A percentile compares a stretch with the other conserved stretches of the same genome.
Evolutionary conservation across 371 early-diverging fungal species (phyloP).

Genomic region (Mortierella sp.): DNA sequence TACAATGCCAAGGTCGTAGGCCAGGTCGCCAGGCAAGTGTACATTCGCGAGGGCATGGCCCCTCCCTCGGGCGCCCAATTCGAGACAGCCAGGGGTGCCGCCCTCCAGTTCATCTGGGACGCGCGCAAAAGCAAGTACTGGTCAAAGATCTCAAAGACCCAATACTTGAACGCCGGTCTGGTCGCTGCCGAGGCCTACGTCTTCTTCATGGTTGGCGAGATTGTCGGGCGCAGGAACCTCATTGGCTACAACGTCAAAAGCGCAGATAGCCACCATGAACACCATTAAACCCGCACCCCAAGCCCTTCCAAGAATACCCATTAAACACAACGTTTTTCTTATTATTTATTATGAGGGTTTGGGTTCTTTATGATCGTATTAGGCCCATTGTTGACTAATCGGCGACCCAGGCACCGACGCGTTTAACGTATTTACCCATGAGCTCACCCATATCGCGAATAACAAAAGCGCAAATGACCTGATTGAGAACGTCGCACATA

Average conservation of each 20-base stretch:
- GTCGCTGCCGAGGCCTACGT: constrained; percentile 76
- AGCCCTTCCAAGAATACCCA: not conserved
- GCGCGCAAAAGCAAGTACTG: constrained; percentile 59
- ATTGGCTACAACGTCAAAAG: constrained; percentile 77
- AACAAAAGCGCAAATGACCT: constrained; percentile 57
- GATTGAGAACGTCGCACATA: constrained; percentile 46
- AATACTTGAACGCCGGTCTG: constrained; percentile 64
- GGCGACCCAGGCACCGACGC: constrained; percentile 47
- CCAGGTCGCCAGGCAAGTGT: constrained; percentile 80
- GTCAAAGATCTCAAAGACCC: constrained; percentile 64
- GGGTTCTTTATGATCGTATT: not conserved
- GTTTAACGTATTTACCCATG: constrained; percentile 56
- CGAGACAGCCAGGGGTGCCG: constrained; percentile 65
- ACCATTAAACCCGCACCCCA: constrained; percentile 52
- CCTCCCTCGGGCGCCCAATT: constrained; percentile 73
- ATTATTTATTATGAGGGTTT: not conserved
- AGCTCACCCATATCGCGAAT: constrained; percentile 57
- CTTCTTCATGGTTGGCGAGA: constrained; percentile 81
- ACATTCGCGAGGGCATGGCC: constrained; percentile 76
- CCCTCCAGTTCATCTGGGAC: constrained; percentile 62
- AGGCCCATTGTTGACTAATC: constrained; percentile 11
- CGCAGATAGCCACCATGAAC: constrained; percentile 61
- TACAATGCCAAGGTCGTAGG: constrained; percentile 76
- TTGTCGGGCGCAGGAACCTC: constrained; percentile 79
- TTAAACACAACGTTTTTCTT: not conserved